Conservation (phyloP, 2,329 filamentous ascomycete species). For the Talaromyces amestolkiae region DNA sequence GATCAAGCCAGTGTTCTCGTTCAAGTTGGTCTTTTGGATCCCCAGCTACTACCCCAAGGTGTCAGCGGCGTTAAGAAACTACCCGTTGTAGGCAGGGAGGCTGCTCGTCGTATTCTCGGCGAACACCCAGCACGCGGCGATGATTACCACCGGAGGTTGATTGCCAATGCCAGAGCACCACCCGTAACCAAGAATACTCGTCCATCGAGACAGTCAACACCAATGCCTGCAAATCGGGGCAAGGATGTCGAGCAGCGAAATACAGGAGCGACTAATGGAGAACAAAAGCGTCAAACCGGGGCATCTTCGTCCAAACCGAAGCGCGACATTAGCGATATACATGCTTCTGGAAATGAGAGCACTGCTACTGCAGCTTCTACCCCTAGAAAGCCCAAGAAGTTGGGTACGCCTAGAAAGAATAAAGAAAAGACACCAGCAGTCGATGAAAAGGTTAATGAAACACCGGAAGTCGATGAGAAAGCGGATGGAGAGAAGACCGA, state of each 20-base stretch:
- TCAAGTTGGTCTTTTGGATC: conserved; percentile 57
- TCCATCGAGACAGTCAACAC: conserved; percentile 1
- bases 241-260: conserved; percentile 14
- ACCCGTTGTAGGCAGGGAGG: conserved; percentile 42
- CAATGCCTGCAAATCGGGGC: not conserved
- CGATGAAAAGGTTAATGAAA: not conserved
- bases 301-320: conserved; percentile 4
- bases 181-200: not conserved
- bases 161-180: conserved; percentile 10
- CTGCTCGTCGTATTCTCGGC: conserved; percentile 40
- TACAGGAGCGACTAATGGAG: not conserved
- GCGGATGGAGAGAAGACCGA: not conserved
- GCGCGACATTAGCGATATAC: not conserved
- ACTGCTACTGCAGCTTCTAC: not conserved
- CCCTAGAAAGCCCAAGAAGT: conserved; percentile 1
- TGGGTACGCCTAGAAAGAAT: not conserved
- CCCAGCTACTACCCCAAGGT: conserved; percentile 52
- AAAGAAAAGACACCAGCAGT: not conserved
- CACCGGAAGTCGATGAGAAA: not conserved
- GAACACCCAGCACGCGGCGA: conserved; percentile 37
- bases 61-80: conserved; percentile 40
- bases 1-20: conserved; percentile 61
- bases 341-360: conserved; percentile 4
- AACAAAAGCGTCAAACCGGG: not conserved
- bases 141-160: conserved; percentile 36